Conservation (phyloP, 164 flowering plant genomes). For the Stephania cephalantha region DNA sequence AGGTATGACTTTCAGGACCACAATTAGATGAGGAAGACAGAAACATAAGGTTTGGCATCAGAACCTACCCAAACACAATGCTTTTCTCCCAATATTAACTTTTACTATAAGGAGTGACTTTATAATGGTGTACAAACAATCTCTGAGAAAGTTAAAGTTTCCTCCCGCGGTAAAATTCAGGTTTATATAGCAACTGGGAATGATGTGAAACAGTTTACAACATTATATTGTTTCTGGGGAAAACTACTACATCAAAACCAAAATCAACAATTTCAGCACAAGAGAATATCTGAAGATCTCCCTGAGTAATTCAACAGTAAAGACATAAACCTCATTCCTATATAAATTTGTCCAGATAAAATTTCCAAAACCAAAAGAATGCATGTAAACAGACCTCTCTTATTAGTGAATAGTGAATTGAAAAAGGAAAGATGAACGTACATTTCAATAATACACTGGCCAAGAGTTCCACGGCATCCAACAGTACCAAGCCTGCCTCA, state of each 20-base stretch:
- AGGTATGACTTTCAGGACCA: too few relatives aligned
- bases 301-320: background rate
- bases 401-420: background rate
- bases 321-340: background rate
- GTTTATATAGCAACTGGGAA: background rate
- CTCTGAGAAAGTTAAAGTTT: background rate
- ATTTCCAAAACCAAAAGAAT: background rate
- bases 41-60: too few relatives aligned
- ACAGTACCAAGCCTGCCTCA: background rate
- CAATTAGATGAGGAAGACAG: too few relatives aligned
- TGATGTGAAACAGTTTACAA: background rate
- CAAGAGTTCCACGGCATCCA: background rate
- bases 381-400: background rate
- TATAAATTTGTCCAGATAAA: background rate
- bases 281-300: background rate
- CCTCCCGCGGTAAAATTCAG: too few relatives aligned
- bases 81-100: background rate
- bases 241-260: background rate
- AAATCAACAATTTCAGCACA: background rate
- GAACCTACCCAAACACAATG: background rate
- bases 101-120: background rate
- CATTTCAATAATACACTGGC: background rate
- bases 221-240: background rate
- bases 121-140: background rate
- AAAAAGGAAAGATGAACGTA: background rate